Evolutionary conservation across 31 red algal genomes (phyloP).

Genomic region (Endocladia muricata): DNA sequence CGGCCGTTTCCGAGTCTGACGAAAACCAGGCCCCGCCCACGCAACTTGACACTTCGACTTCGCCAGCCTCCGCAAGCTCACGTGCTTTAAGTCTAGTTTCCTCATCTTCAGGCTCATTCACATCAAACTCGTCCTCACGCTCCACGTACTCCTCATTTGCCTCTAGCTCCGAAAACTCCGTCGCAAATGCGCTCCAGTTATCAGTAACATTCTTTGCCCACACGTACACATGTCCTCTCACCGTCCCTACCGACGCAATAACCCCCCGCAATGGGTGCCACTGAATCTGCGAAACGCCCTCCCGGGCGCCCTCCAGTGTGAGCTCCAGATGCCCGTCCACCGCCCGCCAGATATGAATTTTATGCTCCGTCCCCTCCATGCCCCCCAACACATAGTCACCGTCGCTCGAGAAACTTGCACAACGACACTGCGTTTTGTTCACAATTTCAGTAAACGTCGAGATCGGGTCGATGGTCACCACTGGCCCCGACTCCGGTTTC

Average conservation of each 20-base stretch:
- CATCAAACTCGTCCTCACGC: slow-evolving; percentile 95
- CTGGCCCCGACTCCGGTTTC: not conserved
- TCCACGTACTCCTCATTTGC: slow-evolving; percentile 97
- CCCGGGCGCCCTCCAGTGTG: slow-evolving; percentile 78
- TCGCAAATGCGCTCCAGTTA: slow-evolving; percentile 97
- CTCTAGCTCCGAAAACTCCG: slow-evolving; percentile 91
- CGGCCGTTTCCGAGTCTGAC: slow-evolving; percentile 64
- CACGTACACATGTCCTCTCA: slow-evolving; percentile 70
- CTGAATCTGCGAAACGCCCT: slow-evolving; percentile 55
- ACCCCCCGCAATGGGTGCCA: slow-evolving; percentile 80
- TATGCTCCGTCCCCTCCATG: slow-evolving; percentile 70
- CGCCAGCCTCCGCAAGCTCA: slow-evolving; percentile 45
- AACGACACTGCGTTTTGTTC: slow-evolving; percentile 65
- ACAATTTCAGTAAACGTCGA: slow-evolving; percentile 74
- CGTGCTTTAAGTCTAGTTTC: slow-evolving; percentile 32
- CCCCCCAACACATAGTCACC: slow-evolving; percentile 79
- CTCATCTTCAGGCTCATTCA: slow-evolving; percentile 61
- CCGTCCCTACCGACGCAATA: slow-evolving; percentile 44
- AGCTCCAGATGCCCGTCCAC: slow-evolving; percentile 75
- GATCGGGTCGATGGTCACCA: not conserved
- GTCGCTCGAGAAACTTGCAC: slow-evolving; percentile 66
- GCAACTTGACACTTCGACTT: slow-evolving; percentile 52
- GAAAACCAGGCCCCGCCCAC: slow-evolving; percentile 55
- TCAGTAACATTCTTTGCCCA: slow-evolving; percentile 86
- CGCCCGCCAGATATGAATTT: slow-evolving; percentile 76